Percentiles rank a stretch among this genome's conserved stretches.
Evolutionary conservation across 140 eudicot species (phyloP).

Genomic region (Ambrosia hybrid): DNA sequence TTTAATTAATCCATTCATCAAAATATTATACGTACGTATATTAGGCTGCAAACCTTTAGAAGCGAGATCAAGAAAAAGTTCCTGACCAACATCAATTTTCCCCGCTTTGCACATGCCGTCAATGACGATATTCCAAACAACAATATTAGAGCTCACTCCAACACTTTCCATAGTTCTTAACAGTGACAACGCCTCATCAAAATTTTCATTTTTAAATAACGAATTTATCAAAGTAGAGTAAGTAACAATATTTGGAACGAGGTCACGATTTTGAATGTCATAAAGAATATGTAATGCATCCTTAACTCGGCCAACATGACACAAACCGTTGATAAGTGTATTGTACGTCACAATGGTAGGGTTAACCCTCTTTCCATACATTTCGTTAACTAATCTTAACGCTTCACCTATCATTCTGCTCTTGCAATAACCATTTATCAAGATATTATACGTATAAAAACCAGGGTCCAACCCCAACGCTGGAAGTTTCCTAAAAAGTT

Average conservation of each 20-base stretch:
- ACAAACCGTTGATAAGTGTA: conserved; percentile 31
- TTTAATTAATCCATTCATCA: conserved; percentile 37
- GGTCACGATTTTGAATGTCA: conserved; percentile 16
- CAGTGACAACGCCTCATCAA: conserved; percentile 26
- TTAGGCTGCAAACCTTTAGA: conserved; percentile 37
- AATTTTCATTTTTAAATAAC: conserved; percentile 17
- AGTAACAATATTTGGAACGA: conserved; percentile 35
- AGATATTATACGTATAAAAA: conserved; percentile 40
- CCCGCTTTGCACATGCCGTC: conserved; percentile 41
- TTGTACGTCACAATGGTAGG: conserved; percentile 42
- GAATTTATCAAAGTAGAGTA: conserved; percentile 36
- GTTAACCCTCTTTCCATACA: conserved; percentile 18
- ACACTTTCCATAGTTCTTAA: conserved; percentile 27
- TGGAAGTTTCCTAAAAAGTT: conserved; percentile 26
- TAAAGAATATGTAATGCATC: conserved; percentile 18
- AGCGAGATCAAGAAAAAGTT: conserved; percentile 18
- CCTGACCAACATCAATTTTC: conserved; percentile 29
- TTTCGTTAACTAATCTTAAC: conserved; percentile 21
- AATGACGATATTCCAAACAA: conserved; percentile 34
- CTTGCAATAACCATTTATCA: conserved; percentile 42
- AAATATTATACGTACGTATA: conserved; percentile 35
- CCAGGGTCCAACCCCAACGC: conserved; percentile 28
- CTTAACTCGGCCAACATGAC: conserved; percentile 30
- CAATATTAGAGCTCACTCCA: conserved; percentile 32
- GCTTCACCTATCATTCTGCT: conserved; percentile 30